phyloP scores from a whole-genome alignment of 441 rosid species.

The Biscutella laevigata region DNA sequence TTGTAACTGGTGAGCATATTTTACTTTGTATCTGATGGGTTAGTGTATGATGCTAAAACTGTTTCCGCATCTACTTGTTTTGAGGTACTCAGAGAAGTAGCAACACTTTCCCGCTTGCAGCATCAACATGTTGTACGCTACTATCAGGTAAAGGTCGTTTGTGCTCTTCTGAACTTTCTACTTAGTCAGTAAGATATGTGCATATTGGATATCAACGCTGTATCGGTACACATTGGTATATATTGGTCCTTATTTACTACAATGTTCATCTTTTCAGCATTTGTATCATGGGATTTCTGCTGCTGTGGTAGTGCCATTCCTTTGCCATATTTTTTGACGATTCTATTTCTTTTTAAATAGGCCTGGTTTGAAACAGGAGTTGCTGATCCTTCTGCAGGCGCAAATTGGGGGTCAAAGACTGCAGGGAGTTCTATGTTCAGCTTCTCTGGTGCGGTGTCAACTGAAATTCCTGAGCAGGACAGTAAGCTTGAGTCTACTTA shows the following conservation, averaged over 20 bases:
- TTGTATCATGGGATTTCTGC: background rate
- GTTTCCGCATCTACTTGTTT: slow-evolving; percentile 25
- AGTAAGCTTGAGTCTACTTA: slow-evolving; percentile 69
- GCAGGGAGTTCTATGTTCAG: slow-evolving; percentile 64
- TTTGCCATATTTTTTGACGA: slow-evolving; percentile 10
- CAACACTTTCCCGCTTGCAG: slow-evolving; percentile 94
- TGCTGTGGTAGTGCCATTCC: slow-evolving; percentile 12
- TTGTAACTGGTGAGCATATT: background rate
- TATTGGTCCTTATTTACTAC: no score
- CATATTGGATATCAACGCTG: background rate
- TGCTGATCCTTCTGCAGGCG: slow-evolving; percentile 54
- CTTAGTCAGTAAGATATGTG: background rate
- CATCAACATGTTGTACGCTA: slow-evolving; percentile 99
- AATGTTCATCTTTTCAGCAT: no score
- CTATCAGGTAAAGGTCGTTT: slow-evolving; percentile 62
- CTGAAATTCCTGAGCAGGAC: slow-evolving; percentile 55
- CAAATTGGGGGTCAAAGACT: slow-evolving; percentile 66
- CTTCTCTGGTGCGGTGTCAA: slow-evolving; percentile 42
- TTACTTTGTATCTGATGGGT: slow-evolving; percentile 13
- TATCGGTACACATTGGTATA: no score
- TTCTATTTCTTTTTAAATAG: slow-evolving; percentile 44
- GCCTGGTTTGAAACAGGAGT: slow-evolving; percentile 97
- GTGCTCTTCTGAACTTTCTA: slow-evolving; percentile 8
- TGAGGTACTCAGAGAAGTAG: slow-evolving; percentile 80
- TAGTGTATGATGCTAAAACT: slow-evolving; percentile 14